phyloP scores from a whole-genome alignment of 352 stramenopile species.

The Saprolegnia parasitica region DNA sequence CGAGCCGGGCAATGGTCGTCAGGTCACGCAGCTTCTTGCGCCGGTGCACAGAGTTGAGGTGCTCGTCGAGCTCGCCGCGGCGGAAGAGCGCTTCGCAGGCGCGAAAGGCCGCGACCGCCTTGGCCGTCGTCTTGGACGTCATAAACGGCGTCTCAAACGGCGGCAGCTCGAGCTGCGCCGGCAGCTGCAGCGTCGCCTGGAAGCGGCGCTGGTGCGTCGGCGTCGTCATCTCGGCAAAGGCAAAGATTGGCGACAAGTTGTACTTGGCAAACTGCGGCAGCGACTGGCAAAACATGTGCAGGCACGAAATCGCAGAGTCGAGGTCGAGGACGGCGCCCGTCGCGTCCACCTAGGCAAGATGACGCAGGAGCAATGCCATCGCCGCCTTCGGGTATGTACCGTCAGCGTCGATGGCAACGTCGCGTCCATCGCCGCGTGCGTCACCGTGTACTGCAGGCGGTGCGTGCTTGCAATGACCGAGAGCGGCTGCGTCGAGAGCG shows the following conservation, averaged over 20 bases:
- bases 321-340: constrained; percentile 68
- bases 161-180: constrained; percentile 44
- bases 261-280: constrained; percentile 56
- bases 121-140: constrained; percentile 52
- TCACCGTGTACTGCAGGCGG: constrained; percentile 4
- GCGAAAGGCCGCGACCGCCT: constrained; percentile 52
- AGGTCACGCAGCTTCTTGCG: constrained; percentile 39
- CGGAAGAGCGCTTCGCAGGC: constrained; percentile 54
- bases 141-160: constrained; percentile 45
- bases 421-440: not conserved
- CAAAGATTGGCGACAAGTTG: constrained; percentile 29
- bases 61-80: constrained; percentile 48
- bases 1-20: constrained; percentile 44
- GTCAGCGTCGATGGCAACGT: constrained; percentile 31
- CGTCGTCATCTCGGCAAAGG: constrained; percentile 30
- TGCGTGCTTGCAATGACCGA: constrained; percentile 27
- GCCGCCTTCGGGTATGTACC: constrained; percentile 35
- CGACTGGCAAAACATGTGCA: constrained; percentile 78
- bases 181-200: constrained; percentile 46
- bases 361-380: constrained; percentile 37
- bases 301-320: constrained; percentile 61
- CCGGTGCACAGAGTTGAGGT: constrained; percentile 72
- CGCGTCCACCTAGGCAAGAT: constrained; percentile 34
- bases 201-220: constrained; percentile 43
- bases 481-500: constrained; percentile 51